Base-by-base conservation (phyloP, 106 monocot species). In the Dioscorea dumetorum region DNA sequence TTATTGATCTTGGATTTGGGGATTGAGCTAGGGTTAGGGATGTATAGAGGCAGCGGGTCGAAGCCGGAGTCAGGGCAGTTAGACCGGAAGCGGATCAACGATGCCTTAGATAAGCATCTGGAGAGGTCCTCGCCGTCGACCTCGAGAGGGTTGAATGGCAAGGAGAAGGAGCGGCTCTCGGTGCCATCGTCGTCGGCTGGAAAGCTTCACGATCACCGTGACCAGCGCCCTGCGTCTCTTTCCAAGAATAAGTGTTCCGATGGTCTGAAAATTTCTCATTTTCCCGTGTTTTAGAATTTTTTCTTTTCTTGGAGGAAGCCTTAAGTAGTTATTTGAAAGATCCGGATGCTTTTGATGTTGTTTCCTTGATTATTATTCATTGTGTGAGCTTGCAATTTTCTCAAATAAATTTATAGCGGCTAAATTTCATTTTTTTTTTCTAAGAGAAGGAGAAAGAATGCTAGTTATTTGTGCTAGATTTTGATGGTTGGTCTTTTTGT, bases 41-140 rank as follows among this genome's bases (percentile, higher is more conserved):
- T 41, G 35, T 52, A 71, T 34, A 76, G 75, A 22, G 74, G 60
- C 49, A 21, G 53, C 41, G 71, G 59, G 62, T 70, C 78, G 22
- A 77, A 72, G 75, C 51, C 72, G 70, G 85, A 78, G 76, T 63
- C 70, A 10, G 78, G 72, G 12, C 17, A 77, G 12, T 62, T 83
- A 22, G 83, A 80, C 48, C 79, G 87, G 77, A 87, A 87, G 74
- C 62, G 87, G 71, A 83, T 87, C 69, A 83, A 80, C 67, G 87
- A 83, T 32, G 80, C 77, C 28, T 64, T 83, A 1, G 82, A 83
- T 71, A 87, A 83, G 80, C 80, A 80, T 51, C 76, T 80, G 5
- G 87, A 83, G 80, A 80, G 72, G 60, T 61, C 79, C 2, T 83
- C 83, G 65, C 71, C 87, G n/a, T 80, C 82, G 35, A 77, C 74